Base-by-base conservation (phyloP, 495 filamentous ascomycete species). In the Hypoxylon lienhwacheense region DNA sequence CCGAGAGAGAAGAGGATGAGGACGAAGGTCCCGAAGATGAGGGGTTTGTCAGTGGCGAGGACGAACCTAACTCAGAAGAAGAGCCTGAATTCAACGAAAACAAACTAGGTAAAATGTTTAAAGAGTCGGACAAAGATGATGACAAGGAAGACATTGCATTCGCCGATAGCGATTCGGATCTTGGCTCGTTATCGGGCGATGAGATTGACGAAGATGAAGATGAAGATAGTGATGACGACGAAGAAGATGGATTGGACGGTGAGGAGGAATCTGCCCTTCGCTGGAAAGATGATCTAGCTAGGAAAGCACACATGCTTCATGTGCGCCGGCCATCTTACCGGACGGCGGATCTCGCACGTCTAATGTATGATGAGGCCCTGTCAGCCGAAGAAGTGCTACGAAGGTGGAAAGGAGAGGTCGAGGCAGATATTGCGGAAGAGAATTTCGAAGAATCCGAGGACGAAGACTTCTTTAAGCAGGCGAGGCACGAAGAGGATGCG, bases 121-220 rank as follows among this genome's bases (percentile, higher is more conserved):
- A 70, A 28, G 55, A 64, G 20, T 69, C 70, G 11, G 71, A 80
- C 43, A 63, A 71, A 12, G 72, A 73, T 29, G 59, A 37, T 6
- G 73, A 65, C 5, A 72, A 76, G 12, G 83, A 85, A 25, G 85
- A 82, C 31, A 52, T 96, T 55, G 87, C 81, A n/a, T 98, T 96
- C 69, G 91, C 92, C 1, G 91, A 97, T 62, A 93, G 88, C 62
- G 93, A 98, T 65, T 97, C 92, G 5, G 95, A 97, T 67, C 74
- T 97, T 2, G 93, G 93, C 8, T 97, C 93, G 10, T 71, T 96
- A 26, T 95, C 87, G n/a, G 85, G 76, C 3, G 83, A 90, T 19
- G 83, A 85, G 54, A 83, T 74, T 15, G 76, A 81, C 11, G 79
- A 73, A 1, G 67, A 63, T 0, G 72, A 72, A 2, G 81, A 81